A percentile compares a stretch with the other conserved stretches of the same genome.
Evolutionary conservation across 2,329 filamentous ascomycete species (phyloP).

Genomic region (Hypoxylon sp.): DNA sequence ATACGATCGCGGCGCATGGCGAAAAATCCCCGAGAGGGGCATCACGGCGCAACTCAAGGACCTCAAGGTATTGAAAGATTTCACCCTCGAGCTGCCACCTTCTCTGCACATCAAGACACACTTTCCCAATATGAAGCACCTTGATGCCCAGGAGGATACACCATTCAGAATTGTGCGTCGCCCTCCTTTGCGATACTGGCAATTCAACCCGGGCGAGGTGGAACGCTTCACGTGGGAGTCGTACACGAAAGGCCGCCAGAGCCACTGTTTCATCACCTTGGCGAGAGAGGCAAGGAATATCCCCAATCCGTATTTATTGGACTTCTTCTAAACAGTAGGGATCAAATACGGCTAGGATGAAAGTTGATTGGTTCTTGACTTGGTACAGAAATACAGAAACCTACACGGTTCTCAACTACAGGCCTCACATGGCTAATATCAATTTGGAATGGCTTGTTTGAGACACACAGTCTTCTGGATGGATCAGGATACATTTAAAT

Average conservation of each 20-base stretch:
- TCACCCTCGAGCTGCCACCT: constrained; percentile 52
- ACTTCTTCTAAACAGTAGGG: constrained; percentile 39
- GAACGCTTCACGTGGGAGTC: constrained; percentile 53
- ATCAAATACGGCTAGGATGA: constrained; percentile 2
- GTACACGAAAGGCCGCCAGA: constrained; percentile 39
- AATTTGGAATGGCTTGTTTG: constrained; percentile 20
- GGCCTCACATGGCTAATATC: constrained; percentile 23
- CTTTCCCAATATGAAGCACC: constrained; percentile 44
- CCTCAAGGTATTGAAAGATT: constrained; percentile 44
- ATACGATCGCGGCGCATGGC: constrained; percentile 53
- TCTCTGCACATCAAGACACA: constrained; percentile 47
- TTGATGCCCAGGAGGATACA: constrained; percentile 30
- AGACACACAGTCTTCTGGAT: constrained; percentile 18
- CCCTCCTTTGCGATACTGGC: constrained; percentile 52
- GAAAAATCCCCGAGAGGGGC: constrained; percentile 50
- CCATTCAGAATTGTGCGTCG: constrained; percentile 49
- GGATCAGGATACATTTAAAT: constrained; percentile 9
- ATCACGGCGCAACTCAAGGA: constrained; percentile 43
- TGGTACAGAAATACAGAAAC: constrained; percentile 5
- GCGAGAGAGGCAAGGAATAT: constrained; percentile 44
- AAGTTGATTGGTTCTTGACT: constrained; percentile 18
- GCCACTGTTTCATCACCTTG: constrained; percentile 49
- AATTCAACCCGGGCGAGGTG: constrained; percentile 51
- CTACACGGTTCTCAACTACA: constrained; percentile 17
- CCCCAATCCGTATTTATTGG: constrained; percentile 50